These are phyloP conservation scores for Pythium dissimile DNA, from an alignment of 352 stramenopile genomes.

Conservation along the genomic window DNA sequence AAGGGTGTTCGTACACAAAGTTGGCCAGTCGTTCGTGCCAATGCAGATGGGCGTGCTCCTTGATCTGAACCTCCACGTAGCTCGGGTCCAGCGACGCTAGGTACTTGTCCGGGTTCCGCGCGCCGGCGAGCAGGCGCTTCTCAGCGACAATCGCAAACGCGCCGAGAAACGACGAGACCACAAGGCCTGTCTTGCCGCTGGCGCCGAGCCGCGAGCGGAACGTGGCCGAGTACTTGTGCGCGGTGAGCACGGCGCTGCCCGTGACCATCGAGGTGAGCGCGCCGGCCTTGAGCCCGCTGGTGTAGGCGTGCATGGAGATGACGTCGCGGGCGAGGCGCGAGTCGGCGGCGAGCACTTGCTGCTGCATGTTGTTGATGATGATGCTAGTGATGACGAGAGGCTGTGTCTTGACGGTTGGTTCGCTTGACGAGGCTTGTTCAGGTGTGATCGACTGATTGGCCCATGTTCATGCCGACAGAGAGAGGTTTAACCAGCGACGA, in stretches of 20 bases:
- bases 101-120: slow-evolving; percentile 69
- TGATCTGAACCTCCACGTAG: slow-evolving; percentile 33
- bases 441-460: background rate
- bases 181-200: slow-evolving; percentile 71
- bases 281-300: slow-evolving; percentile 46
- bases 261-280: slow-evolving; percentile 28
- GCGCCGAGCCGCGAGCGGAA: slow-evolving; percentile 68
- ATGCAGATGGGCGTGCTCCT: slow-evolving; percentile 36
- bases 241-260: slow-evolving; percentile 29
- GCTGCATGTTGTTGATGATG: slow-evolving; percentile 9
- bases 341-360: slow-evolving; percentile 1
- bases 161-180: slow-evolving; percentile 57
- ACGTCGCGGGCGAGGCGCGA: slow-evolving; percentile 37
- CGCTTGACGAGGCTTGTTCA: background rate
- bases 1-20: slow-evolving; percentile 79
- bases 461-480: background rate
- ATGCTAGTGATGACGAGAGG: too few relatives aligned
- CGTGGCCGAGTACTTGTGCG: slow-evolving; percentile 53
- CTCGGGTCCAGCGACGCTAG: slow-evolving; percentile 46
- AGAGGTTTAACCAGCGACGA: too few relatives aligned
- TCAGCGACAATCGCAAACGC: slow-evolving; percentile 66
- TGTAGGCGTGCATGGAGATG: slow-evolving; percentile 64
- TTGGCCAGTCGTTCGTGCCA: slow-evolving; percentile 61
- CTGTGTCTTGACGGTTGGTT: too few relatives aligned
- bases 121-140: slow-evolving; percentile 46